Conservation (phyloP, 345 rosid genomes). For the Dipteronia dyeriana region DNA sequence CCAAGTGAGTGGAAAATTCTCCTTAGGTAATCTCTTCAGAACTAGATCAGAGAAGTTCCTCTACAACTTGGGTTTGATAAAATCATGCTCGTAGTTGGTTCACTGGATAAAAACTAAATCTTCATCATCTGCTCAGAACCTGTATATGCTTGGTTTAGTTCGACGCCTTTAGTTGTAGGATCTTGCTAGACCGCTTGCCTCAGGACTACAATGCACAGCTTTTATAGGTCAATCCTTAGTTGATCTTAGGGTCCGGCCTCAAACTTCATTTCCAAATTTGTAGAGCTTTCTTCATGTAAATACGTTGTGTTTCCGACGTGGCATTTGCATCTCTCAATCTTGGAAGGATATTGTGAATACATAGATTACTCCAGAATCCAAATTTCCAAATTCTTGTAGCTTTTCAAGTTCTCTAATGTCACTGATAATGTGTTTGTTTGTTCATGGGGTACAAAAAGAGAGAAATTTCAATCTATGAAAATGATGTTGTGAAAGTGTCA, state of each 20-base stretch:
- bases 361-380: not conserved
- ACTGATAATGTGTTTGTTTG: not conserved
- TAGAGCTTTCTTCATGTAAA: conserved; percentile 34
- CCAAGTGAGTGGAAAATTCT: conserved; percentile 51
- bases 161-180: conserved; percentile 14
- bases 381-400: not conserved
- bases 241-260: not conserved
- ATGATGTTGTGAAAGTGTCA: not conserved
- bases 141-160: conserved; percentile 27
- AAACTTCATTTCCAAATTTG: conserved; percentile 15
- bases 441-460: not conserved
- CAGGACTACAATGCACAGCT: not conserved
- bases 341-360: conserved; percentile 17
- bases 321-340: not conserved
- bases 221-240: conserved; percentile 21
- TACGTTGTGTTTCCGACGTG: conserved; percentile 4
- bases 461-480: not conserved
- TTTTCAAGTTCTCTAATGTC: not conserved
- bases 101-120: conserved; percentile 20
- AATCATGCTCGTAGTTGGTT: conserved; percentile 47
- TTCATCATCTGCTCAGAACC: not conserved
- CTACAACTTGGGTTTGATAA: conserved; percentile 65
- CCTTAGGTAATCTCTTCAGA: conserved; percentile 65
- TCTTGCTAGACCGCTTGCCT: not conserved
- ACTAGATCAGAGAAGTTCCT: conserved; percentile 77